Conservation (phyloP, 2,329 filamentous ascomycete species). For the Claviceps fusiformis region DNA sequence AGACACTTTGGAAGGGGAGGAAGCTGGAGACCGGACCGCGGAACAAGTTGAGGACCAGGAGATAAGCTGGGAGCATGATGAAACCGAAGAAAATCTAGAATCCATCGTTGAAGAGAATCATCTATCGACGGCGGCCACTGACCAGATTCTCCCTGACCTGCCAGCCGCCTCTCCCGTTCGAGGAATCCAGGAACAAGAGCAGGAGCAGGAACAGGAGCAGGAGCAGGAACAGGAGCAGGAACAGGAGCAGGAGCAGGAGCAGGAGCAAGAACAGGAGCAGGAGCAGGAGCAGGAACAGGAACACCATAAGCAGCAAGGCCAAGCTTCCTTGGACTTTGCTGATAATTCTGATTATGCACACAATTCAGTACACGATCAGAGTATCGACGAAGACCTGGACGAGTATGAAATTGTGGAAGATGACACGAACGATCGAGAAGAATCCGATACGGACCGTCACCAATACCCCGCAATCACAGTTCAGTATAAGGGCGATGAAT, state of each 20-base stretch:
- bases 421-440: background rate
- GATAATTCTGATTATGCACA: background rate
- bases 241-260: too few species aligned
- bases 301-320: background rate
- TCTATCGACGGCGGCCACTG: background rate
- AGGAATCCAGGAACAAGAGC: background rate
- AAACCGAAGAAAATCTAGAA: constrained; percentile 3
- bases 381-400: background rate
- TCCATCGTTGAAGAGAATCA: background rate
- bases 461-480: constrained; percentile 26
- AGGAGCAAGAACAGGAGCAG: too few species aligned
- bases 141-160: background rate
- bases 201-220: too few species aligned
- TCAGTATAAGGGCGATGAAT: constrained; percentile 29
- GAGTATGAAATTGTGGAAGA: background rate
- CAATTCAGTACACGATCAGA: constrained; percentile 1
- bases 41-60: constrained; percentile 8
- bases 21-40: constrained; percentile 1
- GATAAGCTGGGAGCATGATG: constrained; percentile 13
- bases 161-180: background rate
- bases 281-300: too few species aligned
- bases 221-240: too few species aligned
- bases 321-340: too few species aligned
- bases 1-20: background rate
- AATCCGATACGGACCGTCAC: constrained; percentile 4